Evolutionary conservation across 257 asterid genomes (phyloP).

Genomic region (Echites panduratus): DNA sequence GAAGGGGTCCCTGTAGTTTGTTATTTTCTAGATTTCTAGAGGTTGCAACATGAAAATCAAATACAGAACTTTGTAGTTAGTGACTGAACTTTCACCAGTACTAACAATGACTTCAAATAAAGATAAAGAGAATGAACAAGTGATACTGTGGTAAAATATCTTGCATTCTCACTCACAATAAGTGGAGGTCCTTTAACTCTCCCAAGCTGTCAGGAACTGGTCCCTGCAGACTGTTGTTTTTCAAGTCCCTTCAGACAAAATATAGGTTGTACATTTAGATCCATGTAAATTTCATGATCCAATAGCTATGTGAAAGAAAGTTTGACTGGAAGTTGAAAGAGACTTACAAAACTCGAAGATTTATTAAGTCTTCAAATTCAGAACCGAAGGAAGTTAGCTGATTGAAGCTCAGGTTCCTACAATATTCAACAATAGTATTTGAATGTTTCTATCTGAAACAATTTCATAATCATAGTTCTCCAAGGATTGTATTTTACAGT

Average conservation of each 20-base stretch:
- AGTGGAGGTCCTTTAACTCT: constrained; percentile 65
- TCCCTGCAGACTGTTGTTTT: constrained; percentile 78
- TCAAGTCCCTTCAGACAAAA: constrained; percentile 60
- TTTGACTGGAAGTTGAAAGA: background rate
- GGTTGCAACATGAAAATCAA: constrained; percentile 15
- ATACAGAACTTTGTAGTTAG: constrained; percentile 1
- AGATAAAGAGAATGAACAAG: too few relatives aligned
- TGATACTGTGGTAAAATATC: too few relatives aligned
- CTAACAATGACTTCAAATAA: too few relatives aligned
- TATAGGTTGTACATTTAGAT: background rate
- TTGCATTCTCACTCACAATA: constrained; percentile 48
- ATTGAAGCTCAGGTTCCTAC: constrained; percentile 93
- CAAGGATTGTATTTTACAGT: constrained; percentile 35
- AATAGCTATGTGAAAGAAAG: too few relatives aligned
- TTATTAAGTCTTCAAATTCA: constrained; percentile 75
- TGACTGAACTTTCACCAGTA: background rate
- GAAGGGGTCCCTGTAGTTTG: constrained; percentile 87
- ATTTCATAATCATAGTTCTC: background rate
- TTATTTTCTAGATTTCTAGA: constrained; percentile 80
- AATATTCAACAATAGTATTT: constrained; percentile 12
- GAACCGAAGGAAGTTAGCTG: constrained; percentile 75
- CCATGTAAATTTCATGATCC: background rate
- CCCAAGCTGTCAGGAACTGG: constrained; percentile 68
- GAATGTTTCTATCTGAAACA: constrained; percentile 5
- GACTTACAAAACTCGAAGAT: constrained; percentile 85